These are phyloP conservation scores for Salvia rosmarinus DNA, from an alignment of 257 asterid species.

Conservation along the genomic window DNA sequence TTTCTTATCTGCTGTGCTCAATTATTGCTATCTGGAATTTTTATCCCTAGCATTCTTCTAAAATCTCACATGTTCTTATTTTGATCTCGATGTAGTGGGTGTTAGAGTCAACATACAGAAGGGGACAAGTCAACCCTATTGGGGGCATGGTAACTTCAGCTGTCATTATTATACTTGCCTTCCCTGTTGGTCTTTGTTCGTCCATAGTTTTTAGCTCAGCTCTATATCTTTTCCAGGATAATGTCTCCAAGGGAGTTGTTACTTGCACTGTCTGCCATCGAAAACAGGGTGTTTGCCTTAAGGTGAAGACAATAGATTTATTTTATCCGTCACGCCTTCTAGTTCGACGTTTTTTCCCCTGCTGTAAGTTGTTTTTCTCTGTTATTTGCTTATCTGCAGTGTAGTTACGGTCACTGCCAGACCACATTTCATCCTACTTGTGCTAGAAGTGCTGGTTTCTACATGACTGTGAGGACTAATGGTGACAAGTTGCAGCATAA, in stretches of 20 bases:
- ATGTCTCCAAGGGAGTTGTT: constrained; percentile 64
- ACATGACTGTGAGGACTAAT: constrained; percentile 66
- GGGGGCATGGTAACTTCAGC: constrained; percentile 70
- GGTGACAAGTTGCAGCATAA: constrained; percentile 94
- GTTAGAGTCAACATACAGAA: constrained; percentile 72
- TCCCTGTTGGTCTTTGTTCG: constrained; percentile 10
- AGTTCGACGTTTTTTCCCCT: constrained; percentile 7
- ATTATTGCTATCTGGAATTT: constrained; percentile 25
- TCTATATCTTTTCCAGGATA: constrained; percentile 56
- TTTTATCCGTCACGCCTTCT: background rate
- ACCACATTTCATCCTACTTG: constrained; percentile 91
- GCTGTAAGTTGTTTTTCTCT: constrained; percentile 22
- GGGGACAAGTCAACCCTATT: constrained; percentile 81
- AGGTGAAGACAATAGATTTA: constrained; percentile 53
- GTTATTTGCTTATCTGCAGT: constrained; percentile 55
- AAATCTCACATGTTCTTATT: constrained; percentile 36
- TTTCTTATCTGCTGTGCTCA: constrained; percentile 30
- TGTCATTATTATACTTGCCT: background rate
- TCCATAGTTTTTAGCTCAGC: constrained; percentile 11
- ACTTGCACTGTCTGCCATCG: constrained; percentile 72
- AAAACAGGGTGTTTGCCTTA: constrained; percentile 89
- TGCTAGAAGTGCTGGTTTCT: constrained; percentile 95
- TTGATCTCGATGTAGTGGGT: constrained; percentile 74
- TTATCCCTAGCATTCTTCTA: constrained; percentile 26
- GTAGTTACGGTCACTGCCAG: constrained; percentile 95